phyloP scores from a whole-genome alignment of 805 yeast genomes.

The Candida ficus region DNA sequence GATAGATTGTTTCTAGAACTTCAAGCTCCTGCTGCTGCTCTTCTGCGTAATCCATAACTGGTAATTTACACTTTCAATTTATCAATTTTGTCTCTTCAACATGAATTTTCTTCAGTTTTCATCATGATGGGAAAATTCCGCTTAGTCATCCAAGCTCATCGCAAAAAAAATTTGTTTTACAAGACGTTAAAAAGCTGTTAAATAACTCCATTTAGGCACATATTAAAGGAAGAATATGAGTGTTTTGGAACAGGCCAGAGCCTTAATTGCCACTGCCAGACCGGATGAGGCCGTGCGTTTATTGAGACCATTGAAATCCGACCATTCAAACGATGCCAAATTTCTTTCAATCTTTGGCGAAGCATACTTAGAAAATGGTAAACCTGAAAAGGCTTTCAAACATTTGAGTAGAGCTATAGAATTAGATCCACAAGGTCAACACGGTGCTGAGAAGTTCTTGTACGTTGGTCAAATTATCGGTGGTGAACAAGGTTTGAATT shows the following conservation, averaged over 20 bases:
- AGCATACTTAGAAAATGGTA: slow-evolving; percentile 70
- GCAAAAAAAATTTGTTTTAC: neutral
- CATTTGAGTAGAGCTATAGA: slow-evolving; percentile 55
- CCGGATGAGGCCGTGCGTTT: slow-evolving; percentile 30
- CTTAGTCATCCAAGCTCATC: slow-evolving; percentile 1
- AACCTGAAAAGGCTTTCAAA: slow-evolving; percentile 72
- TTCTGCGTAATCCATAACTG: slow-evolving; percentile 64
- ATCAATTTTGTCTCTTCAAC: too few relatives aligned
- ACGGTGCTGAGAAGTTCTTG: slow-evolving; percentile 78
- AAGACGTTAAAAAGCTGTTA: too few relatives aligned
- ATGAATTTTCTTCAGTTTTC: too few relatives aligned
- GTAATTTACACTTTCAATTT: neutral
- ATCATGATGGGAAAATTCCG: too few relatives aligned
- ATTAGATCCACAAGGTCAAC: slow-evolving; percentile 58
- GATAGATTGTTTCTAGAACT: slow-evolving; percentile 85
- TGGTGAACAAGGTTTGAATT: slow-evolving; percentile 64
- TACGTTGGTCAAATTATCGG: slow-evolving; percentile 91
- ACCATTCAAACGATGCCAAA: slow-evolving; percentile 37
- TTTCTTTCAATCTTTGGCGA: slow-evolving; percentile 65
- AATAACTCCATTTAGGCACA: too few relatives aligned
- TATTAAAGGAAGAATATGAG: neutral
- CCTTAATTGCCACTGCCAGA: slow-evolving; percentile 3
- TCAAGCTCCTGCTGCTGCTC: slow-evolving; percentile 90
- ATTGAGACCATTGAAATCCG: slow-evolving; percentile 27
- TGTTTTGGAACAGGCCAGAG: slow-evolving; percentile 5